Evolutionary conservation across 768 basidiomycete species (phyloP), one percentile per base, ranked within the genome.

Genomic region (Boletus vinaceobasis): DNA sequence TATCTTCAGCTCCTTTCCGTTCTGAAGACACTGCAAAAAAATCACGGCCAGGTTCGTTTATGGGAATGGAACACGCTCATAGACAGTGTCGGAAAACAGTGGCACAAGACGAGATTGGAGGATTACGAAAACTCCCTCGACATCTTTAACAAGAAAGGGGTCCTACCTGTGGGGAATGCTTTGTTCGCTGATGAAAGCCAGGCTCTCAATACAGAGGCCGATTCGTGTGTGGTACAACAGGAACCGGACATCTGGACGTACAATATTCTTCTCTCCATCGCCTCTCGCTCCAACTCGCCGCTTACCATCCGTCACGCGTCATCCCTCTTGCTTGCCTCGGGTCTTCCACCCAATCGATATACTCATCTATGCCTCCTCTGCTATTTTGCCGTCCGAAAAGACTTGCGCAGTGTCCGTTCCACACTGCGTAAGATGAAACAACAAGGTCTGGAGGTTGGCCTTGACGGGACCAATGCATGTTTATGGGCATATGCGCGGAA

Each of bases 1-100:
- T 89, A 85, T 69, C 75, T 84, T 9, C 84, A 82, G 13, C 75
- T 92, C 4, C 74, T 89, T n/a, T 79, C 84, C n/a, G 80, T 90
- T 13, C 64, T 90, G 57, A 78, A 78, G 40, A 77, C 75, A 42
- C 72, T 92, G 38, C 81, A 78, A 53, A 71, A 70, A 21, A 74
- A 72, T n/a, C 84, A 82, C 13, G 86, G 83, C 23, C 71, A 52
- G 11, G 67, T 90, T 32, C 74, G 80, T 58, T 61, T 73, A n/a
- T 83, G 82, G 77, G 82, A 90, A 66, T 92, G 90, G 87, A 92
- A 91, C 65, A 74, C 81, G 8, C 76, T 93, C 43, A 80, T 92
- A 55, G 78, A 86, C 60, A 77, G 75, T 63, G 83, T 85, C 1
- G 88, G 84, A 15, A 80, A 78, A 55, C 86, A 87, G 4, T 83